phyloP scores from a whole-genome alignment of 768 basidiomycete genomes.

The Trametes villosa region DNA sequence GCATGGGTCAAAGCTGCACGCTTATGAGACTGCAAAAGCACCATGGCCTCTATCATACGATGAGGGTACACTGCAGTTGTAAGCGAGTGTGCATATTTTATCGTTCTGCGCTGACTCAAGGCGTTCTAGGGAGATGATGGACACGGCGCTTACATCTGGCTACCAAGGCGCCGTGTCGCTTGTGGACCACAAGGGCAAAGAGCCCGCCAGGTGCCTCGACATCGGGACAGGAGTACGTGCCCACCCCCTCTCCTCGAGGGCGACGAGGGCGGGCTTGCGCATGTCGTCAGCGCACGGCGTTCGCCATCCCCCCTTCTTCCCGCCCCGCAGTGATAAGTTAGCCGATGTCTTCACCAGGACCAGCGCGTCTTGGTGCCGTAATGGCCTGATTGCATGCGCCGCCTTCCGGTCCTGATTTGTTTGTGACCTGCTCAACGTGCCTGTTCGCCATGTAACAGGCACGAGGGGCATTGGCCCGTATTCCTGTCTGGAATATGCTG shows the following conservation, averaged over 20 bases:
- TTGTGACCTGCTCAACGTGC: no score
- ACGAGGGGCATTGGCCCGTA: no score
- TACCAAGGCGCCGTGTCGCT: slow-evolving; percentile 59
- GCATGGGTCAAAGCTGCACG: slow-evolving; percentile 66
- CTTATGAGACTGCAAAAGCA: slow-evolving; percentile 71
- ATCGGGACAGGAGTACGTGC: slow-evolving; percentile 73
- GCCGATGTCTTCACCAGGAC: no score
- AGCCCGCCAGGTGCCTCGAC: slow-evolving; percentile 63
- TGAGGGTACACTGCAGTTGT: slow-evolving; percentile 68
- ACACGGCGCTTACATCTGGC: slow-evolving; percentile 37
- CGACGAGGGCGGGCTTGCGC: background rate
- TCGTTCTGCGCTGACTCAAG: background rate
- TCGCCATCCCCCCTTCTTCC: background rate
- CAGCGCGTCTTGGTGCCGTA: no score
- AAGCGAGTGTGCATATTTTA: slow-evolving; percentile 31
- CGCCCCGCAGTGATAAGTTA: no score
- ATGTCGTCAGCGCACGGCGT: background rate
- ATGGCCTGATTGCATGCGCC: no score
- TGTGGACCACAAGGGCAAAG: slow-evolving; percentile 54
- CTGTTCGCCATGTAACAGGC: no score
- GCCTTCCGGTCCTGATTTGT: no score
- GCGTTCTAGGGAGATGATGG: slow-evolving; percentile 12
- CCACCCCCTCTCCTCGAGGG: background rate
- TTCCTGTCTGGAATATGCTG: no score
- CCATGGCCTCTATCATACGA: slow-evolving; percentile 81